Evolutionary conservation across 2,329 filamentous ascomycete genomes (phyloP).

Genomic region (Alternaria ethzedia): DNA sequence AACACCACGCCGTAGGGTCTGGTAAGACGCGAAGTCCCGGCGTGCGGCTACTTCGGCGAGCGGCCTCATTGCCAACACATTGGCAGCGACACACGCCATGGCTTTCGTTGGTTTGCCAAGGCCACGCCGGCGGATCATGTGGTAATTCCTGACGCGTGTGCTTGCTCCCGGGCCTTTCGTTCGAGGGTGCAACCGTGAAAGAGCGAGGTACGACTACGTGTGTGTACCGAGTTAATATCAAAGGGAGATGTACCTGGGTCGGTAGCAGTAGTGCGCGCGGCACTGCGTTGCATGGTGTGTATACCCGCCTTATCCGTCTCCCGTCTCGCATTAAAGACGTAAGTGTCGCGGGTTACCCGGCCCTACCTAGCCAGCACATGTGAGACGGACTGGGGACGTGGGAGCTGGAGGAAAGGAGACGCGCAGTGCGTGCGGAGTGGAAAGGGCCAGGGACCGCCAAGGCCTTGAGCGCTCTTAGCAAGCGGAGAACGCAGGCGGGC

Average conservation of each 20-base stretch:
- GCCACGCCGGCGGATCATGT: background rate
- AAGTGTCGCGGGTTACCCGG: background rate
- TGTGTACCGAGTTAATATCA: background rate
- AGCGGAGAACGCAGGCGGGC: conserved; percentile 5
- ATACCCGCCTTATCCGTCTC: background rate
- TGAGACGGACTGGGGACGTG: background rate
- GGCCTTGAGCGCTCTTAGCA: conserved; percentile 15
- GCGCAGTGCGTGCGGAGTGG: conserved; percentile 5
- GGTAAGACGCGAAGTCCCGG: background rate
- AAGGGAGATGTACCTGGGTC: background rate
- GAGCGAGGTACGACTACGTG: background rate
- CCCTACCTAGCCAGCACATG: background rate
- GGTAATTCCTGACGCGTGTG: background rate
- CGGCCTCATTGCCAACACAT: background rate
- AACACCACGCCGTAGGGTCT: background rate
- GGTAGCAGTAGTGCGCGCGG: background rate
- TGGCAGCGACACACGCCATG: conserved; percentile 3
- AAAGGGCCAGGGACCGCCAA: conserved; percentile 8
- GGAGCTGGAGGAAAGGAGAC: background rate
- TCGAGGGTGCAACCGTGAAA: background rate
- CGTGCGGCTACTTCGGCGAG: background rate
- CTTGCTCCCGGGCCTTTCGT: background rate
- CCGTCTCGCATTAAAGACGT: background rate
- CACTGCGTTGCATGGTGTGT: background rate
- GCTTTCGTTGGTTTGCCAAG: conserved; percentile 3